Conservation (phyloP, 2,329 filamentous ascomycete genomes). For the Fusarium foetens region DNA sequence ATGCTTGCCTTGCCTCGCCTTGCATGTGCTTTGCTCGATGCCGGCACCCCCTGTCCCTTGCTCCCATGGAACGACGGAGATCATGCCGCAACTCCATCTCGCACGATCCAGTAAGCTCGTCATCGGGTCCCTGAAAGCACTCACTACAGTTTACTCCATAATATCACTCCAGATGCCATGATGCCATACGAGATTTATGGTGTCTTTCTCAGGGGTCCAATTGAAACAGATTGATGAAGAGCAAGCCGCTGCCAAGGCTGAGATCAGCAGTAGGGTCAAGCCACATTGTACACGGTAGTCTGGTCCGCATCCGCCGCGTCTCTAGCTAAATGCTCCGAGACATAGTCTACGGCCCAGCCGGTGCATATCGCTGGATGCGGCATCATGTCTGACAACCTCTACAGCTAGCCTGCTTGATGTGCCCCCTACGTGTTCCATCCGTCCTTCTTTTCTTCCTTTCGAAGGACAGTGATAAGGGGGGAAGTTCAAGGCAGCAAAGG, state of each 20-base stretch:
- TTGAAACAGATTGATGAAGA: constrained; percentile 2
- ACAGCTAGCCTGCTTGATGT: neutral
- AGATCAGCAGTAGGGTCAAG: constrained; percentile 32
- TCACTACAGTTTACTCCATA: neutral
- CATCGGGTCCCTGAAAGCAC: constrained; percentile 27
- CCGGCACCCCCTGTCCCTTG: constrained; percentile 31
- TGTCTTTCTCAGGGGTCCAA: neutral
- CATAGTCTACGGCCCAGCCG: constrained; percentile 11
- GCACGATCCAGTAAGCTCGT: constrained; percentile 27
- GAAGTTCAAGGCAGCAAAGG: neutral
- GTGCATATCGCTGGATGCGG: constrained; percentile 15
- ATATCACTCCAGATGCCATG: neutral
- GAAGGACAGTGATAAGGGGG: constrained; percentile 5
- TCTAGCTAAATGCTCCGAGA: constrained; percentile 29
- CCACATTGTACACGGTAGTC: constrained; percentile 18
- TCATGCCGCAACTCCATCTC: constrained; percentile 25
- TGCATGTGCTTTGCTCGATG: constrained; percentile 28
- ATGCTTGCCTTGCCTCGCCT: neutral
- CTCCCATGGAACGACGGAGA: constrained; percentile 14
- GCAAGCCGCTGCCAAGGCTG: constrained; percentile 32
- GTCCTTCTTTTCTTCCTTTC: constrained; percentile 25
- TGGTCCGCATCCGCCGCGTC: constrained; percentile 9
- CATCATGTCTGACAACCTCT: constrained; percentile 21
- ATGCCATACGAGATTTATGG: constrained; percentile 1
- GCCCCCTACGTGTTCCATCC: constrained; percentile 3